Evolutionary conservation across 768 basidiomycete genomes (phyloP), one percentile per base, ranked within the genome.

Genomic region (Phlegmacium glaucopus): DNA sequence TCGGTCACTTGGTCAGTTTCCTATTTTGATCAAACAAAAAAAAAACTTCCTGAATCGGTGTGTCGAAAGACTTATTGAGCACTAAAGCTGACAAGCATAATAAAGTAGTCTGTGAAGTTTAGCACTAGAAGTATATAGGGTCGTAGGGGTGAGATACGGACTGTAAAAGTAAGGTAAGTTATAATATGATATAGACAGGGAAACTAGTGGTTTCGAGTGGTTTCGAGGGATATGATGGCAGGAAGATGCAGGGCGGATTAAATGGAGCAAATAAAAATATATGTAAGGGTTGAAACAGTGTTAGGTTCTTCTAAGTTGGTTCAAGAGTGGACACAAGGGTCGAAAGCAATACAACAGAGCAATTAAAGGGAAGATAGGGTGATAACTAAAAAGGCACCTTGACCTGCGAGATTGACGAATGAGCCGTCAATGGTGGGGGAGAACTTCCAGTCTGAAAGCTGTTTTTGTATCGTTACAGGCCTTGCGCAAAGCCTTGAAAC

Each of bases 401-500:
- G 40, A 11, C 15, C 30, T 28, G 37, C 38, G 32, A 45, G 49
- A 28, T 39, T 44, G 16, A 15, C 37, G 39, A 39, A 43, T 34
- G 29, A 34, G 6, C 11, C 4, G 10, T 34, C 6, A 34, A 34
- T 34, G 32, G 32, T 34, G 6, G 29, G 74, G 69, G 47, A 81
- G 63, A 60, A 83, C 74, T 61, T 89, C 84, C 52, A 88, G 80
- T 60, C 85, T 88, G 76, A 79, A 90, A 17, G 88, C 79, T 11
- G 80, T 77, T 54, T 78, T 74, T 38, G 78, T 81, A 65, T 89
- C 86, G 53, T 73, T 80, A 59, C 83, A 86, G 22, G 89, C 87
- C 58, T 77, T 79, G 60, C 82, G 82, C 40, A 91, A 70, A 48
- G 85, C 79, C 58, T 76, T 80, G 70, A 78, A 90, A 61, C 88